Evolutionary conservation across 176 grass and related monocot species (phyloP).

Genomic region (Lolium multiflorum): DNA sequence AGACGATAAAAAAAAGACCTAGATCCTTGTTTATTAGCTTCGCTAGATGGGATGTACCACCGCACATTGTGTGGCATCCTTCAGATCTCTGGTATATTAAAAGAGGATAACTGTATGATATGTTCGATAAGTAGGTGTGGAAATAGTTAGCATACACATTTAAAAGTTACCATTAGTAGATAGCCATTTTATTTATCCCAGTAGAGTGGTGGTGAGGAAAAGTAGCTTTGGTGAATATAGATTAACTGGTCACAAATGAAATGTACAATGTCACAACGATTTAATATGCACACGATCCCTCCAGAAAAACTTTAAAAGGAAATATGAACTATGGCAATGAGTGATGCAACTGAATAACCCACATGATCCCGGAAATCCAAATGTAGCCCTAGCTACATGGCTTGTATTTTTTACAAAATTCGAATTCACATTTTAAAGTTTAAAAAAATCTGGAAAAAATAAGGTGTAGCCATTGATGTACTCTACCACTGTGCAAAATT

Average conservation of each 20-base stretch:
- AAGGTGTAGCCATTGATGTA: too few relatives aligned
- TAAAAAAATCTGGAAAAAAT: too few relatives aligned
- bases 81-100: neutral
- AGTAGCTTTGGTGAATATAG: neutral
- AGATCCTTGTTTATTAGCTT: neutral
- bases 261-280: neutral
- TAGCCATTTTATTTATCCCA: neutral
- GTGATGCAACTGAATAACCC: neutral
- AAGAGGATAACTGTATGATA: neutral
- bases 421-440: too few relatives aligned
- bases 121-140: neutral
- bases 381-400: too few relatives aligned
- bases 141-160: neutral
- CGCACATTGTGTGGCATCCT: neutral
- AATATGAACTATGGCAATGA: neutral
- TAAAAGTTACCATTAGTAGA: neutral
- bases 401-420: too few relatives aligned
- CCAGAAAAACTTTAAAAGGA: neutral
- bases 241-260: neutral
- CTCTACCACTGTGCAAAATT: too few relatives aligned
- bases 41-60: neutral
- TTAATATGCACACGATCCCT: neutral
- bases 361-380: neutral
- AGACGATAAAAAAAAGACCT: neutral
- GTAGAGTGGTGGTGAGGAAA: neutral